These are phyloP conservation scores for Vaccinium corymbosum DNA, from an alignment of 148 eudicot genomes.

Conservation along the genomic window DNA sequence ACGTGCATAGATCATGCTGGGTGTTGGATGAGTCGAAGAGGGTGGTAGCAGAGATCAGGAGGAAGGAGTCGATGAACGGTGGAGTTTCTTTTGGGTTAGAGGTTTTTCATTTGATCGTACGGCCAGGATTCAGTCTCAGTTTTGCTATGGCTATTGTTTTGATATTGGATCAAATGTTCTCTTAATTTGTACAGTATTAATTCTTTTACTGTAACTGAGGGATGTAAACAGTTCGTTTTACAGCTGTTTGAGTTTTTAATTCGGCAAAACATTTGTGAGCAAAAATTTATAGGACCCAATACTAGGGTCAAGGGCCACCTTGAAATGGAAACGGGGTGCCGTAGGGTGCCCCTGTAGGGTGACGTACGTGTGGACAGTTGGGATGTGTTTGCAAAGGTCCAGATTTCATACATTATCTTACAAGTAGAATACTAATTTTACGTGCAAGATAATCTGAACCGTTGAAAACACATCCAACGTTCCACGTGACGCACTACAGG, in stretches of 20 bases:
- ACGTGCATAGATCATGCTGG: constrained; percentile 49
- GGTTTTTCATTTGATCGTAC: constrained; percentile 62
- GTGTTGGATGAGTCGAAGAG: constrained; percentile 49
- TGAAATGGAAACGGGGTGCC: not conserved
- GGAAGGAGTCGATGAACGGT: constrained; percentile 48
- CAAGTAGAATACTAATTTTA: no score
- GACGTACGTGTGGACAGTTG: no score
- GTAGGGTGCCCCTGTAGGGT: no score
- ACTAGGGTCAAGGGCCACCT: not conserved
- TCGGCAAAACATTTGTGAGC: not conserved
- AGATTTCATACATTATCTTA: no score
- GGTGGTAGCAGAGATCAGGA: constrained; percentile 70
- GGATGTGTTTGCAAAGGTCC: no score
- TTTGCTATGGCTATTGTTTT: constrained; percentile 71
- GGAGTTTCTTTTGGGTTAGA: constrained; percentile 69
- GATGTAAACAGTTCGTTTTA: not conserved
- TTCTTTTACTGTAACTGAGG: no score
- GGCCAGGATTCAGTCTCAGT: constrained; percentile 47
- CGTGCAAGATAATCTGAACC: no score
- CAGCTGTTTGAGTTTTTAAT: not conserved
- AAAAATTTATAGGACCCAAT: not conserved
- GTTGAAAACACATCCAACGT: no score
- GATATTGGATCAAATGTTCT: constrained; percentile 65
- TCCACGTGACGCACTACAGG: no score
- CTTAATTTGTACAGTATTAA: not conserved